Evolutionary conservation across 139 green algal species (phyloP).

Genomic region (Desmodesmus armatus): DNA sequence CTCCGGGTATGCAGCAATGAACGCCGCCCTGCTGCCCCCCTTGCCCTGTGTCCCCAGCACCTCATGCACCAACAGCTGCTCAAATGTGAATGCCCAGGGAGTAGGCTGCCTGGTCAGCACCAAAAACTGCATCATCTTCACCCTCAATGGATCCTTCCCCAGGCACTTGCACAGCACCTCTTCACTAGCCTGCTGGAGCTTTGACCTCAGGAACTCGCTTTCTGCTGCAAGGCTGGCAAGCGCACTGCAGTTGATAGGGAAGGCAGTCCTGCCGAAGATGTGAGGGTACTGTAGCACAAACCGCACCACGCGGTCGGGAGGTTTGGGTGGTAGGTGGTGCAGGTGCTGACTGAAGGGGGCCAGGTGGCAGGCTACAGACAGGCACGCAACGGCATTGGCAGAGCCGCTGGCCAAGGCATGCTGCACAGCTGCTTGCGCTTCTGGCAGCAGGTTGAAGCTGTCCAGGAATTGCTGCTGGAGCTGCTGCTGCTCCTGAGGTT

Average conservation of each 20-base stretch:
- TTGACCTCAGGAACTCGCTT: not conserved
- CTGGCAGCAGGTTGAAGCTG: not conserved
- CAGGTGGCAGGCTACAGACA: slow-evolving; percentile 8
- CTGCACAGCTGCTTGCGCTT: not conserved
- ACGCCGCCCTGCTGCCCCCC: not conserved
- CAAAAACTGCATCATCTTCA: slow-evolving; percentile 14
- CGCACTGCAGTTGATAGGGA: not conserved
- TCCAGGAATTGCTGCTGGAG: slow-evolving; percentile 7
- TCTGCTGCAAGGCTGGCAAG: not conserved
- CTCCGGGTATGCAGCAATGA: not conserved
- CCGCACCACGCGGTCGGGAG: slow-evolving; percentile 5
- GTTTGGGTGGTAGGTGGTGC: not conserved
- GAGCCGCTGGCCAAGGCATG: not conserved
- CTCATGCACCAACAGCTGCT: not conserved
- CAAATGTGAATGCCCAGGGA: slow-evolving; percentile 1
- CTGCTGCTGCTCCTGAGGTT: not conserved
- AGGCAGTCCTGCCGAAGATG: not conserved
- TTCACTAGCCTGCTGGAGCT: not conserved
- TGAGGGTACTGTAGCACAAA: slow-evolving; percentile 2
- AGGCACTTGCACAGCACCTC: not conserved
- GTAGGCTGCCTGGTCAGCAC: slow-evolving; percentile 20
- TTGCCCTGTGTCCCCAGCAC: not conserved
- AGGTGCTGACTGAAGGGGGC: not conserved
- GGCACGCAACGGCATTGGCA: not conserved
- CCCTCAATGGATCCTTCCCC: not conserved